Base-by-base conservation (phyloP, 2,329 filamentous ascomycete genomes). In the Colletotrichum destructivum region DNA sequence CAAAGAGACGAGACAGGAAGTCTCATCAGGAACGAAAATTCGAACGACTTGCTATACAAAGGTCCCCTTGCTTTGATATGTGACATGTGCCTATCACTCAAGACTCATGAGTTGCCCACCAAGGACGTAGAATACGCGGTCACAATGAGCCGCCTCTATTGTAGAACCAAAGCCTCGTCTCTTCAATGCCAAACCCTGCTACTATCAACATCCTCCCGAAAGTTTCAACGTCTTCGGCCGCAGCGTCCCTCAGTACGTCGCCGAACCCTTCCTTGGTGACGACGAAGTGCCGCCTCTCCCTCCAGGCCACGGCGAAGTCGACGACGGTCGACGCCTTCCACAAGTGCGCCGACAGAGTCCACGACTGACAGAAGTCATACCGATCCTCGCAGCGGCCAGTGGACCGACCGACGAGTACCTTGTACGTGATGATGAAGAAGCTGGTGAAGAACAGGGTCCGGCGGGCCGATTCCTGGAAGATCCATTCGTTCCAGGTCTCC, bases 391-490 rank as follows among this genome's bases (percentile, higher is more conserved):
- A 83, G 2, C 74, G 68, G 3, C 71, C 71, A 4, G 31, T 6
- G 11, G 67, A 68, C 3, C 76, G 73, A 2, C 79, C 80, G 2
- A 78, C 69, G n/a, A 85, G 72, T 18, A 82, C 73, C 2, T 80
- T 78, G 69, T 84, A 82, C 15, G 77, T 72, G 57, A 83, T 80
- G 21, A 82, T 62, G 63, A 89, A 82, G 54, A 86, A 88, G 72
- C 86, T 85, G 0, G 83, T 77, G 15, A 87, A 79, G 1, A 90
- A 78, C 0, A 87, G 79, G 0, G 88, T 90, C 18, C 88, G 84
- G 2, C 88, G 83, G 1, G 84, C 80, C 0, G 87, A 89, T 75
- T 90, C 88, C 13, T 88, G 82, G 23, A 89, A 80, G 3, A 88
- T 78, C 86, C 86, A 90, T 1, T 81, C 79, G 9, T 79, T 76